Evolutionary conservation across 1,139 yeast genomes (phyloP).

Genomic region (Zygotorulaspora mrakii): DNA sequence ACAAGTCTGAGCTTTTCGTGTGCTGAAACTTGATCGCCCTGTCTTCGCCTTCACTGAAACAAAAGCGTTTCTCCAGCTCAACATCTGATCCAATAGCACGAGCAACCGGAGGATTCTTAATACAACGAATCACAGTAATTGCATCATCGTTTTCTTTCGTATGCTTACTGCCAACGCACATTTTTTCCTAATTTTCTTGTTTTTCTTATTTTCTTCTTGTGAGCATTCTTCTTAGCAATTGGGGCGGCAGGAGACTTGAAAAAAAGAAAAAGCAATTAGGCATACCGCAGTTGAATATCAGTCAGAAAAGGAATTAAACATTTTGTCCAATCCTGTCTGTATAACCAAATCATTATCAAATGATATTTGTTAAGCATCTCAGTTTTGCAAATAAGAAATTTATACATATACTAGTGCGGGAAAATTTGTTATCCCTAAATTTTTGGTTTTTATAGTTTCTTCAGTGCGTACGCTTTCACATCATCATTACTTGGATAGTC

Average conservation of each 20-base stretch:
- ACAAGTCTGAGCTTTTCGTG: too few species aligned
- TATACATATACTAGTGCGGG: slow-evolving; percentile 1
- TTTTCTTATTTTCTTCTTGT: not conserved
- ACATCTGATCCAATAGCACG: too few species aligned
- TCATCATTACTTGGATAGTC: too few species aligned
- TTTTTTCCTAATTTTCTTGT: not conserved
- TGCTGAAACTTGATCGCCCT: too few species aligned
- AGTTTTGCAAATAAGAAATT: slow-evolving; percentile 3
- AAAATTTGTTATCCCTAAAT: slow-evolving; percentile 4
- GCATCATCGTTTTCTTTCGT: not conserved
- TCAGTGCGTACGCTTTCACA: too few species aligned
- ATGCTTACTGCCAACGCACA: not conserved
- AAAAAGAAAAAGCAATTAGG: slow-evolving; percentile 2
- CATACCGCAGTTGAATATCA: not conserved
- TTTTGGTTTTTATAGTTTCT: not conserved
- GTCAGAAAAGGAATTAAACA: slow-evolving; percentile 2
- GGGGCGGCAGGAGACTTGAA: slow-evolving; percentile 1
- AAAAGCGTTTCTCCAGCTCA: too few species aligned
- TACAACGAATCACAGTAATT: too few species aligned
- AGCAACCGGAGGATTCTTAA: too few species aligned
- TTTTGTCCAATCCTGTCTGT: not conserved
- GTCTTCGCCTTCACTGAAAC: too few species aligned
- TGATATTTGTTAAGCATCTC: too few species aligned
- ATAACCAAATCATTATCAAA: not conserved
- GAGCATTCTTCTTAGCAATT: not conserved